Evolutionary conservation across 169 alveolate genomes (phyloP).

Genomic region (Amoebophrya sp.): DNA sequence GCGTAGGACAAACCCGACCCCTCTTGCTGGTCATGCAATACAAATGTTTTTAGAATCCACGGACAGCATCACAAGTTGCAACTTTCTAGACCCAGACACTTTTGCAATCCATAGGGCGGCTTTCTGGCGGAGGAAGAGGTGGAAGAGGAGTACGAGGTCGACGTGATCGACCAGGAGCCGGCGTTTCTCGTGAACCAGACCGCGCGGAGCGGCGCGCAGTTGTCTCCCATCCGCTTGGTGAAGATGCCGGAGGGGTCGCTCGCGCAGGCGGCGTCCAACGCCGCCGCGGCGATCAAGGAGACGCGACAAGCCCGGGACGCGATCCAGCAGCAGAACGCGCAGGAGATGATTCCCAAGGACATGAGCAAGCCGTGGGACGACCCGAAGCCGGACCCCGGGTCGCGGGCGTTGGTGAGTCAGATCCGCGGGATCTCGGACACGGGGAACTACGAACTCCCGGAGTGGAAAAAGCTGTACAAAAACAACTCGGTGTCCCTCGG

Average conservation of each 20-base stretch:
- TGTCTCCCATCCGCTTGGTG: not conserved
- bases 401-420: conserved; percentile 61
- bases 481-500: conserved; percentile 65
- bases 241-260: not conserved
- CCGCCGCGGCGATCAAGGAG: not conserved
- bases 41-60: too few relatives aligned
- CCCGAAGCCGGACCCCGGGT: conserved; percentile 82
- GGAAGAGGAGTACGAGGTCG: not conserved
- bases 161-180: not conserved
- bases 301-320: not conserved
- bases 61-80: too few relatives aligned
- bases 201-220: not conserved
- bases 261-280: not conserved
- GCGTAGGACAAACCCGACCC: too few relatives aligned
- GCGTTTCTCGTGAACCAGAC: not conserved
- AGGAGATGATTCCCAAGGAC: conserved; percentile 52
- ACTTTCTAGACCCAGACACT: too few relatives aligned
- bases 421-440: not conserved
- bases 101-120: too few relatives aligned
- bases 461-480: conserved; percentile 75
- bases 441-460: conserved; percentile 66
- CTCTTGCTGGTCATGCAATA: too few relatives aligned
- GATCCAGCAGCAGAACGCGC: not conserved
- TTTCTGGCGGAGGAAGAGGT: not conserved
- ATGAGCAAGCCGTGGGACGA: conserved; percentile 80